Evolutionary conservation across 176 grass and related monocot species (phyloP).

Genomic region (Zoysia japonica): DNA sequence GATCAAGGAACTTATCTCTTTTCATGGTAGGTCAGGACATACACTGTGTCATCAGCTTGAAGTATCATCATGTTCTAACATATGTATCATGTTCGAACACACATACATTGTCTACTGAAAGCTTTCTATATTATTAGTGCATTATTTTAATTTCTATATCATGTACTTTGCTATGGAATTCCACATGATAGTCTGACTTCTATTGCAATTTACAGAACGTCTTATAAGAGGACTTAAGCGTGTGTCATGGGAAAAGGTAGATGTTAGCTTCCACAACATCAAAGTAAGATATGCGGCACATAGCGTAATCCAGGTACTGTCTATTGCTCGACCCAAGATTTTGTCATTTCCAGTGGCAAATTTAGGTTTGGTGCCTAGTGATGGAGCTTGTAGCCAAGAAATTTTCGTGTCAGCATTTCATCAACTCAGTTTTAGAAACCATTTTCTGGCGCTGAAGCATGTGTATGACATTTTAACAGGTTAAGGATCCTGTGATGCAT

Average conservation of each 20-base stretch:
- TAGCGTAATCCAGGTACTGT: conserved; percentile 84
- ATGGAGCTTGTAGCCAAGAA: background rate
- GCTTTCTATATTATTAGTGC: background rate
- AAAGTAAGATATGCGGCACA: conserved; percentile 84
- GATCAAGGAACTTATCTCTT: no score
- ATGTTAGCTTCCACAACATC: conserved; percentile 89
- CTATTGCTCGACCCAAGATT: background rate
- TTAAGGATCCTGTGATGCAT: conserved; percentile 75
- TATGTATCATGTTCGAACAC: background rate
- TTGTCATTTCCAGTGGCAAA: conserved; percentile 18
- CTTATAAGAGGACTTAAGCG: conserved; percentile 76
- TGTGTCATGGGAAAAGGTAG: conserved; percentile 94
- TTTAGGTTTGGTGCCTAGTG: background rate
- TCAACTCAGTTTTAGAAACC: background rate
- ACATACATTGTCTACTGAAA: background rate
- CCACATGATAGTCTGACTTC: conserved; percentile 5
- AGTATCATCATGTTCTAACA: background rate
- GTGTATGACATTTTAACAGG: conserved; percentile 46
- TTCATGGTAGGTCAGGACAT: background rate
- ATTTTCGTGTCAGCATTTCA: background rate
- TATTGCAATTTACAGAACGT: conserved; percentile 57
- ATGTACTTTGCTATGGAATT: conserved; percentile 4
- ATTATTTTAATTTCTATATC: conserved; percentile 19
- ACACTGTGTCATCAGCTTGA: background rate
- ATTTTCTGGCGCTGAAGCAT: conserved; percentile 12